Conservation (phyloP, 129 eudicot genomes). For the Helianthus tuberosus region DNA sequence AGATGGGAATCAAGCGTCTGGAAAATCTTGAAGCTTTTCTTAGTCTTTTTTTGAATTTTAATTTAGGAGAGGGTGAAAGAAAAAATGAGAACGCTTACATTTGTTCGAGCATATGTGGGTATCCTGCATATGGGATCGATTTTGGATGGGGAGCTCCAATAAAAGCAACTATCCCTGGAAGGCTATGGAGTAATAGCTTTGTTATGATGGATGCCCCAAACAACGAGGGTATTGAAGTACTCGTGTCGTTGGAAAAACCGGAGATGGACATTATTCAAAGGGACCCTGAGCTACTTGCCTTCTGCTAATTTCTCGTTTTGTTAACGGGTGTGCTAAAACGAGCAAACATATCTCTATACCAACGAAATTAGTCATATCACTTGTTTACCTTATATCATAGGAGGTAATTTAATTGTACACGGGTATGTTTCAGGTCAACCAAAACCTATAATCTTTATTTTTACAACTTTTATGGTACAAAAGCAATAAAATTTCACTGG, state of each 20-base stretch:
- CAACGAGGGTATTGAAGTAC: background rate
- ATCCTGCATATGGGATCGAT: background rate
- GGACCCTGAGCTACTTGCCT: background rate
- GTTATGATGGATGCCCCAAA: background rate
- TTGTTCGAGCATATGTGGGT: slow-evolving; percentile 1
- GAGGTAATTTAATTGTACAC: too few species aligned
- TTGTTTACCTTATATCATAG: too few species aligned
- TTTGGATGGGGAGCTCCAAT: background rate
- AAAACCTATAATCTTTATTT: too few species aligned
- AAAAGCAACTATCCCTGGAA: background rate
- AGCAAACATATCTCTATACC: too few species aligned
- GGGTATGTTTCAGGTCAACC: too few species aligned
- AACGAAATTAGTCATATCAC: too few species aligned
- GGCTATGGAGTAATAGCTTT: slow-evolving; percentile 6
- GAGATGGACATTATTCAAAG: background rate
- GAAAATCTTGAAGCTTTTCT: background rate
- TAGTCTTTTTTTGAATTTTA: background rate
- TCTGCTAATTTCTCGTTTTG: background rate
- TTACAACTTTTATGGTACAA: too few species aligned
- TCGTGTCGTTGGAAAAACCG: background rate
- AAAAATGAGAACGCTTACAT: background rate
- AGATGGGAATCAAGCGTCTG: background rate
- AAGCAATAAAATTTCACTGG: too few species aligned
- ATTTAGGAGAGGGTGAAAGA: background rate
- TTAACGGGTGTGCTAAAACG: too few species aligned